phyloP scores from a whole-genome alignment of 2,329 filamentous ascomycete genomes.

The Cryphonectria radicalis region DNA sequence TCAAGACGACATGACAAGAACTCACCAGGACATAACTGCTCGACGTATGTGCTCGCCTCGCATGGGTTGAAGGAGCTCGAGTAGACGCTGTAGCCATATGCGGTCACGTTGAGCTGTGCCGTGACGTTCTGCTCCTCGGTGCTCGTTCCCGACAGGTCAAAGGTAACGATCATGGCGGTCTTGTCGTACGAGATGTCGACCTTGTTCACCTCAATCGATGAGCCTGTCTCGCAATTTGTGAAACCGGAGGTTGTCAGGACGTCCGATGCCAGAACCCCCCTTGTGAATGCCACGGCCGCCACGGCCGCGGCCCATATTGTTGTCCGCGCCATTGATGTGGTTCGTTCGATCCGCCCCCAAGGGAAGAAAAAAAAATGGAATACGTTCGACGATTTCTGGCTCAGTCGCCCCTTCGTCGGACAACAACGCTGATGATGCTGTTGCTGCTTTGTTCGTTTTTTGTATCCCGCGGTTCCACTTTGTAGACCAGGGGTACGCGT shows the following conservation, averaged over 20 bases:
- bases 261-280: conserved; percentile 65
- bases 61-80: conserved; percentile 84
- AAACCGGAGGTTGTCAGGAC: conserved; percentile 83
- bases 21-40: conserved; percentile 79
- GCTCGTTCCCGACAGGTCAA: conserved; percentile 83
- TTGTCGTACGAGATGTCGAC: conserved; percentile 82
- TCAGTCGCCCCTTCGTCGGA: conserved; percentile 15
- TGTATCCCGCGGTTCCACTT: conserved; percentile 9
- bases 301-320: conserved; percentile 35
- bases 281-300: conserved; percentile 44
- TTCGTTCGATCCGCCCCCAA: not conserved
- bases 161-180: conserved; percentile 71
- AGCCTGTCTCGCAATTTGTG: conserved; percentile 68
- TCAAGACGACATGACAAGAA: conserved; percentile 35
- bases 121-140: conserved; percentile 76
- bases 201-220: conserved; percentile 69
- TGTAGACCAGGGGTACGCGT: conserved; percentile 17
- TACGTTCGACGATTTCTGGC: not conserved
- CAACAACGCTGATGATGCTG: not conserved
- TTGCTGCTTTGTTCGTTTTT: conserved; percentile 8
- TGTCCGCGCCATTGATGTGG: conserved; percentile 34
- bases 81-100: conserved; percentile 85
- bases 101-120: conserved; percentile 74
- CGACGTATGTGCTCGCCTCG: conserved; percentile 65
- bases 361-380: not conserved